phyloP scores from a whole-genome alignment of 106 monocot species.

The Hemerocallis citrina region DNA sequence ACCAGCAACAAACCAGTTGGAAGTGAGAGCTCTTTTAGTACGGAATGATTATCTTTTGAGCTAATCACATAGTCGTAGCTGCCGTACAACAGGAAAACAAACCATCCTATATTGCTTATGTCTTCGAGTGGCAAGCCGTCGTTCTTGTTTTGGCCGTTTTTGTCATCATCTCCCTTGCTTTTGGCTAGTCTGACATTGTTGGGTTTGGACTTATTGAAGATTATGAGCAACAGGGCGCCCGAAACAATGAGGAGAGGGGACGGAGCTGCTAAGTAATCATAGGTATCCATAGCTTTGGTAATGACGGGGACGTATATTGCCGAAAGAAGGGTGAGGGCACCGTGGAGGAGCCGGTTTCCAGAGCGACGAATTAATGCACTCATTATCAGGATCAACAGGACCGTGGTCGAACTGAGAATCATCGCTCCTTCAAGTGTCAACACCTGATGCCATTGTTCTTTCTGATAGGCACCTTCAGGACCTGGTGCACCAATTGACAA shows the following conservation, averaged over 20 bases:
- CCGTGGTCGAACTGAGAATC: neutral
- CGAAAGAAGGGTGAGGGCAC: neutral
- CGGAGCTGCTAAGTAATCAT: neutral
- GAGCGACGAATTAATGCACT: neutral
- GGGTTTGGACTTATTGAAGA: neutral
- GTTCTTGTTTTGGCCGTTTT: neutral
- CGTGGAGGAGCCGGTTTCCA: neutral
- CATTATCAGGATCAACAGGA: neutral
- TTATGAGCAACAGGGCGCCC: neutral
- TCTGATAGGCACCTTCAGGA: too few relatives aligned
- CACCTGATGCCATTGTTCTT: too few relatives aligned
- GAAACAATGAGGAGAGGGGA: neutral
- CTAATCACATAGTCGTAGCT: too few relatives aligned
- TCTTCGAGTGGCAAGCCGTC: neutral
- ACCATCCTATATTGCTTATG: neutral
- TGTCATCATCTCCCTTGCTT: neutral
- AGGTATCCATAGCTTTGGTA: neutral
- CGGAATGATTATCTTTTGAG: too few relatives aligned
- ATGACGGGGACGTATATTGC: neutral
- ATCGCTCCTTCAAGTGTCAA: too few relatives aligned
- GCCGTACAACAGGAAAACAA: neutral
- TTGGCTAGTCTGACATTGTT: too few relatives aligned
- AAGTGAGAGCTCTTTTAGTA: neutral
- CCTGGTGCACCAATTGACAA: too few relatives aligned
- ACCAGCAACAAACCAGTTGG: neutral